Evolutionary conservation across 148 eudicot genomes (phyloP), one percentile per base, ranked within the genome.

Genomic region (Salicornia ramosissima): DNA sequence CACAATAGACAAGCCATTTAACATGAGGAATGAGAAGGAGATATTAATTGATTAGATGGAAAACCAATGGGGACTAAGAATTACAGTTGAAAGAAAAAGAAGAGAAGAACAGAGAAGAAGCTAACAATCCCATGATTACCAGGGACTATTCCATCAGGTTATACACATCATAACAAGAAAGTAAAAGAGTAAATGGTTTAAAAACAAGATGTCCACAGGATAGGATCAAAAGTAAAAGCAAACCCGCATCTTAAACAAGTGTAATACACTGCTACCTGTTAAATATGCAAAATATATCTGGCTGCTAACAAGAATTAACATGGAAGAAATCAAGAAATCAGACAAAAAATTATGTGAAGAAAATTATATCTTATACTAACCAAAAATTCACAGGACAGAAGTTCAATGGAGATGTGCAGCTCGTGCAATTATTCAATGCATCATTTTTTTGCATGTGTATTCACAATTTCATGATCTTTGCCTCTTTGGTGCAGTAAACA

Each of bases 1-100:
- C 58, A 66, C 55, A 65, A 10, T 58, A 71, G 68, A 15, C 60
- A 71, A 63, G 66, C 49, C 45, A 77, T 18, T 43, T 47, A 33
- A 30, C 68, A 51, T 28, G 57, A 16, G 63, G n/a, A 51, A 34
- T 46, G 28, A 57, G 62, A 16, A 51, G 2, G 55, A 21, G 2
- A 40, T 26, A 11, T 10, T 28, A 10, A 63, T 21, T 6, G 49
- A 55, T 26, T 60, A 29, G 54, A 47, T 34, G 26, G 29, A 61
- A 26, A 61, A 45, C 15, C 5, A 24, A 25, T 9, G n/a, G 13
- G 13, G n/a, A 34, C 29, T 43, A 45, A 21, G 60, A n/a, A 47
- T 43, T n/a, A 25, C 50, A 57, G 28, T 40, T 26, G 19, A 28
- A 0, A 10, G 55, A 40, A 24, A 31, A 60, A 9, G 11, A 0